Percentiles rank a stretch among this genome's conserved stretches.
Conservation (phyloP, 768 basidiomycete species). For the Suillus tomentosus region DNA sequence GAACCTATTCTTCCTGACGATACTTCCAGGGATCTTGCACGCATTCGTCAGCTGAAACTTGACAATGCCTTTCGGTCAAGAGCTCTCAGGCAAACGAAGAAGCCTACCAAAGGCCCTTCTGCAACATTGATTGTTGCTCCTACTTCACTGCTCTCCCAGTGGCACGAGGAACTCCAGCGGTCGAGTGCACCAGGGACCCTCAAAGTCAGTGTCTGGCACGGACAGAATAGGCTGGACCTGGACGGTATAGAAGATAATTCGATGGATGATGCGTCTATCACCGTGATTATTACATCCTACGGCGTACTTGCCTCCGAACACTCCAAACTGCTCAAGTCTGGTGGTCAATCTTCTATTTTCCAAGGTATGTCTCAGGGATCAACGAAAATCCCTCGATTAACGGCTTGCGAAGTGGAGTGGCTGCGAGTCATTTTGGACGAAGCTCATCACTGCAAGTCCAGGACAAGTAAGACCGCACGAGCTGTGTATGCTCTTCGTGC, state of each 20-base stretch:
- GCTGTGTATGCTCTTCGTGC: constrained; percentile 85
- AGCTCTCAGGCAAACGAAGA: constrained; percentile 32
- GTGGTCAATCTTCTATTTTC: constrained; percentile 59
- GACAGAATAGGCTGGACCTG: constrained; percentile 78
- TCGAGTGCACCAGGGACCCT: constrained; percentile 73
- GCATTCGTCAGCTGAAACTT: constrained; percentile 59
- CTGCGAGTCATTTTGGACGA: constrained; percentile 86
- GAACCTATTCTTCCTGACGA: constrained; percentile 40
- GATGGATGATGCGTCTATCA: constrained; percentile 53
- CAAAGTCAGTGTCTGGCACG: constrained; percentile 81
- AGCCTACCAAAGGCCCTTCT: constrained; percentile 37
- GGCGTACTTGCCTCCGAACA: constrained; percentile 91
- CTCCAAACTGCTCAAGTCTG: constrained; percentile 63
- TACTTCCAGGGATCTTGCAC: constrained; percentile 32
- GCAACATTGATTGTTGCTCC: constrained; percentile 93
- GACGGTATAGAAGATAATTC: constrained; percentile 59
- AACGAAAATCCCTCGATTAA: constrained; percentile 14
- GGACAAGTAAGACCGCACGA: constrained; percentile 83
- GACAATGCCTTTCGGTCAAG: constrained; percentile 62
- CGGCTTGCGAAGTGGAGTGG: constrained; percentile 63
- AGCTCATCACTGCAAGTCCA: constrained; percentile 93
- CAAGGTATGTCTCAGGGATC: constrained; percentile 52
- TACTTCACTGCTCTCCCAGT: constrained; percentile 87
- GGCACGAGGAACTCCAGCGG: constrained; percentile 90
- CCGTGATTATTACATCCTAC: constrained; percentile 90